phyloP scores from a whole-genome alignment of 106 monocot species.

The Dendrobium catenatum region DNA sequence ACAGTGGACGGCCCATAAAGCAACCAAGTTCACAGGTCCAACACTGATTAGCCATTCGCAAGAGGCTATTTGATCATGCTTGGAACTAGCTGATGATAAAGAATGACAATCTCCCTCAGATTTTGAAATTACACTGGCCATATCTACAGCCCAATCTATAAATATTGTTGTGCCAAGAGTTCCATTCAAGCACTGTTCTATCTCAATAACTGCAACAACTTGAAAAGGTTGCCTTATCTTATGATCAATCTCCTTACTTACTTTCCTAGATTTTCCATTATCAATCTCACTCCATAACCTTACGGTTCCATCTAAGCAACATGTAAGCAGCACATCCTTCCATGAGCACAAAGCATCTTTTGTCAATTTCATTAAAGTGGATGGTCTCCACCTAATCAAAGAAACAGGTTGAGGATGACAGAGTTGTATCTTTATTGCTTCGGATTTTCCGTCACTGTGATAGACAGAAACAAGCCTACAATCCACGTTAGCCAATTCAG shows the following conservation, averaged over 20 bases:
- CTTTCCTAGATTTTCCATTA: slow-evolving; percentile 32
- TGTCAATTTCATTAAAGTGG: slow-evolving; percentile 12
- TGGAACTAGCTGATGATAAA: slow-evolving; percentile 25
- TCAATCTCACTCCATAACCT: slow-evolving; percentile 93
- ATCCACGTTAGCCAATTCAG: slow-evolving; percentile 19
- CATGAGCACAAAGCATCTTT: slow-evolving; percentile 19
- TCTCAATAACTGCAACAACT: slow-evolving; percentile 80
- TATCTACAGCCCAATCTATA: slow-evolving; percentile 67
- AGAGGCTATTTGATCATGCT: slow-evolving; percentile 34
- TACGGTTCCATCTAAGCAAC: slow-evolving; percentile 80
- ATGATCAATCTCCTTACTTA: slow-evolving; percentile 27
- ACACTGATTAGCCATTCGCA: slow-evolving; percentile 86
- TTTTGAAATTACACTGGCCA: slow-evolving; percentile 34
- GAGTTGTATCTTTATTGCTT: slow-evolving; percentile 35
- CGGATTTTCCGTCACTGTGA: slow-evolving; percentile 38
- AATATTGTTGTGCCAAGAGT: slow-evolving; percentile 53
- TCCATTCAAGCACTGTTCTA: slow-evolving; percentile 57
- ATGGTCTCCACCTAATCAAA: slow-evolving; percentile 92
- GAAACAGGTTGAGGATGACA: slow-evolving; percentile 70
- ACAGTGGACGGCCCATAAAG: slow-evolving; percentile 82
- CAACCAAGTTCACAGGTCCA: slow-evolving; percentile 45
- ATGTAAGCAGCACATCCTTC: slow-evolving; percentile 74
- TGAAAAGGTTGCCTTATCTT: slow-evolving; percentile 48
- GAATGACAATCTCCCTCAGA: slow-evolving; percentile 17
- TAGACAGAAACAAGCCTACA: slow-evolving; percentile 45